Percentiles rank a stretch among this genome's conserved stretches.
Conservation (phyloP, 2,329 filamentous ascomycete species). For the Pseudogymnoascus sp. region DNA sequence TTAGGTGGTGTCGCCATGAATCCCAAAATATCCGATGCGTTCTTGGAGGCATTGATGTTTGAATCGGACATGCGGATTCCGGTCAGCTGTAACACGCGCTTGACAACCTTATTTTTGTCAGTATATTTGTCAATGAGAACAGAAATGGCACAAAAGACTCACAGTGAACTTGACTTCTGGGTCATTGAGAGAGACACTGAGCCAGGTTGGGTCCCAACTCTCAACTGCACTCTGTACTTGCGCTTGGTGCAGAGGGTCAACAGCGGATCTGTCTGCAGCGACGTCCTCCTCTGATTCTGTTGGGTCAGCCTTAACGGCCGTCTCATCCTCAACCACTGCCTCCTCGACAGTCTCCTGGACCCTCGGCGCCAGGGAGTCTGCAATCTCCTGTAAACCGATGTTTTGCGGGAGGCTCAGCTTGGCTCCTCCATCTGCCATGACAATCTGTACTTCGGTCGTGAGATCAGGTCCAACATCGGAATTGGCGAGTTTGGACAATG, state of each 20-base stretch:
- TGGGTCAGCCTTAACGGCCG: slow-evolving; percentile 19
- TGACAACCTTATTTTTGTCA: slow-evolving; percentile 56
- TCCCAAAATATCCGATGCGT: slow-evolving; percentile 49
- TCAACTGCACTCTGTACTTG: slow-evolving; percentile 40
- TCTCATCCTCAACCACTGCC: slow-evolving; percentile 17
- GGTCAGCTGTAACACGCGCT: slow-evolving; percentile 76
- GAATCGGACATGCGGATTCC: slow-evolving; percentile 69
- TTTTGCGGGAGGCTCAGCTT: slow-evolving; percentile 22
- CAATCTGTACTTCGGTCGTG: slow-evolving; percentile 26
- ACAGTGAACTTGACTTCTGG: slow-evolving; percentile 66
- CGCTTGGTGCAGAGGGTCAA: slow-evolving; percentile 22
- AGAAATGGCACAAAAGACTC: slow-evolving; percentile 34
- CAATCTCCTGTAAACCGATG: slow-evolving; percentile 17
- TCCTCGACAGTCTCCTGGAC: neutral
- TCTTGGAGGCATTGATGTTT: slow-evolving; percentile 51
- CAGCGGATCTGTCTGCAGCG: slow-evolving; percentile 23
- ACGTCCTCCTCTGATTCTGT: slow-evolving; percentile 27
- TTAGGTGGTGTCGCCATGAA: slow-evolving; percentile 49
- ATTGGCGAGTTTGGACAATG: slow-evolving; percentile 21
- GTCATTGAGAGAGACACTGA: slow-evolving; percentile 50
- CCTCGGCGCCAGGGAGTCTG: slow-evolving; percentile 12
- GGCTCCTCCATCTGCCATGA: slow-evolving; percentile 16
- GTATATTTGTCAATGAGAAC: neutral
- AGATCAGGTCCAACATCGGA: slow-evolving; percentile 18
- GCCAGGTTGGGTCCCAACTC: slow-evolving; percentile 52